Base-by-base conservation (phyloP, 2,329 filamentous ascomycete genomes). In the Colletotrichum echinochloae region DNA sequence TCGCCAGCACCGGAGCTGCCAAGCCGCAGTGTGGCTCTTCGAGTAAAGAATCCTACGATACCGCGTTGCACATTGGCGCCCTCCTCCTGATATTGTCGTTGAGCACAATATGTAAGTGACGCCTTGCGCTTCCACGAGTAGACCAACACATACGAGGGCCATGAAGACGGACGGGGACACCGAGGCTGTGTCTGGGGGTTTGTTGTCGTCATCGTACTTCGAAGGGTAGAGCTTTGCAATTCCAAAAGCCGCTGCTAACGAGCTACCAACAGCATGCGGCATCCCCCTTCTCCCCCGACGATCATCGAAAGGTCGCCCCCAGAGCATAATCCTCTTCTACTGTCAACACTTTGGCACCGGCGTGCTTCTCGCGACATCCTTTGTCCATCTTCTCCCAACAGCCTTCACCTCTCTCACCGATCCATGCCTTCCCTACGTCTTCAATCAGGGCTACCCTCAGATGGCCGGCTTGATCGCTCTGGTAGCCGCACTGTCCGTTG, bases 361-460 rank as follows among this genome's bases (percentile, higher is more conserved):
- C 70, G 94, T 96, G 26, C 84, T 96, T n/a, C 91, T 96, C 72
- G 93, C 94, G 14, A 96, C 93, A 1, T 93, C 93, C 65, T 96
- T 96, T 76, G 92, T 95, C 33, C 93, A 95, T 81, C 84, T 92
- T 16, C 86, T 92, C 5, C 90, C 89, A 64, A 92, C 88, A 33
- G 90, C 91, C 0, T 93, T 93, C 75, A 79, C 85, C 69, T 91
- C 89, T 49, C 83, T 92, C 26, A 91, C 87, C 73, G 88, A 92
- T 72, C 90, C 90, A 52, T 93, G 91, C 75, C 88, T 97, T 0
- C 93, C 94, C 11, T 84, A 87, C 67, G 92, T 94, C 78, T 97
- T 95, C 88, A 95, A 89, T 78, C 77, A 91, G 73, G 88, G 88
- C n/a, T 97, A 96, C 79, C 88, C 86, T 56, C 93, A 93, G 7